Base-by-base conservation (phyloP, 768 basidiomycete species). In the Podaxis mareebaensis region DNA sequence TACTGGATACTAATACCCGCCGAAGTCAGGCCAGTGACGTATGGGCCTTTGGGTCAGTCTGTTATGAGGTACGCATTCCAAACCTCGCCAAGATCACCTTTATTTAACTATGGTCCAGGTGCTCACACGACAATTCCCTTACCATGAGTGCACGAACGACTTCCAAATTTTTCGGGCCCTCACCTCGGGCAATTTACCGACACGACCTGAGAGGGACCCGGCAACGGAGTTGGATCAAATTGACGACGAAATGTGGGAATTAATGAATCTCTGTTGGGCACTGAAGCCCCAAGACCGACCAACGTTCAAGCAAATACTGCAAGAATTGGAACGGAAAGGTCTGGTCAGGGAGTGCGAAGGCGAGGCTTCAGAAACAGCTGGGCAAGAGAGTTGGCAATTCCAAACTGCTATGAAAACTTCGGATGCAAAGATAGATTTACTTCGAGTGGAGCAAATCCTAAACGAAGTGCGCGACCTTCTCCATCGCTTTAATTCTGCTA, bases 21-120 rank as follows among this genome's bases (percentile, higher is more conserved):
- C 33, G 49, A 6, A 33, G 26, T 30, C n/a, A 28, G 13, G 64
- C 61, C 24, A 69, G 64, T 53, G 68, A 69, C 28, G 56, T 67
- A 39, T 69, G 67, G 53, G 60, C 68, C 22, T 65, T 67, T 64
- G 64, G 60, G 13, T 65, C 64, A 33, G 53, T 65, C 17, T 60
- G 60, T 39, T 69, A 63, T 42, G 66, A 69, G 63, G 67, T 67
- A n/a, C 11, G 54, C 10, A 13, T 39, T 22, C 10, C 20, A 4
- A 26, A 4, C 15, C 15, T 46, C 20, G 15, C 44, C 17, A n/a
- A 24, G 8, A 13, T 55, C 4, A 39, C 10, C 36, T n/a, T 40
- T 2, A 55, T 15, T 15, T 53, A 38, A 30, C 11, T 7, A 28
- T 6, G 24, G 3, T 24, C 54, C 3, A 51, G 39, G 38, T 61